Evolutionary conservation across 192 early-diverging fungal species (phyloP), one percentile per base, ranked within the genome.

Genomic region (Backusella liffmaniae): DNA sequence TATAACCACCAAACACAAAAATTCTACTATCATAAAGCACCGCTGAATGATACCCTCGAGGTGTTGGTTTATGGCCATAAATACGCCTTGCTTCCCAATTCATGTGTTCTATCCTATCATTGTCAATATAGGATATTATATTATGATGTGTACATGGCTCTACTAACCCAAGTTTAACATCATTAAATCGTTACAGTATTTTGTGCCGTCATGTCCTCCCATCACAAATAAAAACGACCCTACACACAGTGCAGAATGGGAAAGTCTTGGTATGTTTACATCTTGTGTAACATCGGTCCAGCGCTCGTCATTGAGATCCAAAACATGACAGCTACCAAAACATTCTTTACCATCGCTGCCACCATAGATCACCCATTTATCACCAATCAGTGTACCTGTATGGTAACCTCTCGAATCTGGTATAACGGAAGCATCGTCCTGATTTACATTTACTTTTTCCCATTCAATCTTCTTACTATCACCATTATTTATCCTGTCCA

Each of bases 151-250:
- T 23, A n/a, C n/a, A n/a, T n/a, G n/a, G n/a, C n/a, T 37, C 5
- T 39, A 44, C n/a, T 70, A 83, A 88, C 85, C 83, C 46, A 96
- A 84, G 80, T 96, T 95, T 16, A 96, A 87, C 80, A 96, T 86
- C 51, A 93, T 76, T 21, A 96, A 87, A 70, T 95, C 89, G 73
- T 88, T 90, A 18, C 91, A 91, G 78, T 96, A 96, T 34, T 87
- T 83, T 4, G 87, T 79, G 3, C 95, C 95, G 73, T 96, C 94
- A 80, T 96, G 95, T 4, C 95, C 95, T 65, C 92, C 91, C 65
- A 95, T 83, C n/a, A 96, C 86, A 85, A 94, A 96, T 73, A 96
- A 75, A 79, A 94, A 96, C 68, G 92, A 93, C 7, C 95, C 95
- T 1, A 96, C 91, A 67, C 90, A 91, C 8, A 93, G 92, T 2